Evolutionary conservation across 2,329 filamentous ascomycete genomes (phyloP).

Genomic region (Chrysosporium queenslandicum): DNA sequence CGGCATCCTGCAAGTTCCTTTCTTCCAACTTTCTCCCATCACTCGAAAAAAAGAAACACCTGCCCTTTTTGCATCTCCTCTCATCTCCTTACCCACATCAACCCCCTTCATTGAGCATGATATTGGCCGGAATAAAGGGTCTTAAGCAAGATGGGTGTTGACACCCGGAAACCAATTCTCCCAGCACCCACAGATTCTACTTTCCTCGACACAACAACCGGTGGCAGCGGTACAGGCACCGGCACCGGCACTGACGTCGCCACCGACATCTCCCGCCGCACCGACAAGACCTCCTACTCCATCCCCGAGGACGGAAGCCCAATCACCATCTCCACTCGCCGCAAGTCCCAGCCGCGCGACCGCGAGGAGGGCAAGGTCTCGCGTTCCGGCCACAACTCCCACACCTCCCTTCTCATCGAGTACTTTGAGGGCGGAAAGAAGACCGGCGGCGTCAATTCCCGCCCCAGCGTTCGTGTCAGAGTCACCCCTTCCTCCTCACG

Average conservation of each 20-base stretch:
- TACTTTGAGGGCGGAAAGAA: conserved; percentile 72
- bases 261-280: conserved; percentile 42
- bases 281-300: conserved; percentile 43
- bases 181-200: conserved; percentile 43
- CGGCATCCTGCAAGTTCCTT: conserved; percentile 3
- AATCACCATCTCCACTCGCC: conserved; percentile 72
- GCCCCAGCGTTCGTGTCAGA: conserved; percentile 70
- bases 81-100: too few species aligned
- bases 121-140: conserved; percentile 26
- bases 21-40: neutral
- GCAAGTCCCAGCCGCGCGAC: conserved; percentile 36
- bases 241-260: conserved; percentile 42
- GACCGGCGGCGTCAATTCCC: conserved; percentile 48
- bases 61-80: neutral
- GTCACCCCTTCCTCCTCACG: conserved; percentile 64
- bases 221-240: conserved; percentile 33
- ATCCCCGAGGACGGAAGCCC: conserved; percentile 55
- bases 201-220: conserved; percentile 38
- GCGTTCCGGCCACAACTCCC: conserved; percentile 51
- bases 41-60: neutral
- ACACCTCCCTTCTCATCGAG: conserved; percentile 86
- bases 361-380: conserved; percentile 40
- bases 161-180: conserved; percentile 40
- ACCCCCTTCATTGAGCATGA: conserved; percentile 25
- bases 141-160: conserved; percentile 39